Base-by-base conservation (phyloP, 2,329 filamentous ascomycete genomes). In the Pseudogymnoascus sp. region DNA sequence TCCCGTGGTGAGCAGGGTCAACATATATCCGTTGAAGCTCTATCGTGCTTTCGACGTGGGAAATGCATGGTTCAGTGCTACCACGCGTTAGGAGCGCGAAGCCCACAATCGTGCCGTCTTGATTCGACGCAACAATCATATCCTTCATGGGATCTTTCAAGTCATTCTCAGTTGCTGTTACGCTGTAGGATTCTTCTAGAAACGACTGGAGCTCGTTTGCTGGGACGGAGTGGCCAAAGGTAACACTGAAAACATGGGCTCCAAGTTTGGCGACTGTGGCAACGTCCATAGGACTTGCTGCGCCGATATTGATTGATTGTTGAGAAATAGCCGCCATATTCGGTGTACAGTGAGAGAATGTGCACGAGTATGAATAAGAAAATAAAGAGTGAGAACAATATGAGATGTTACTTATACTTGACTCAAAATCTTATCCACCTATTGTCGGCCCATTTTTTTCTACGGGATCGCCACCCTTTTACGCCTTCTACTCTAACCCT, bases 11-110 rank as follows among this genome's bases (percentile, higher is more conserved):
- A 2, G 63, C 59, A 0, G 64, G 59, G 35, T 71, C 62, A 2
- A 78, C 72, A 59, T 79, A 79, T 1, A 79, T 65, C 9, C 77
- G 64, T 63, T 77, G 75, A 28, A 79, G 61, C 64, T 79, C 75
- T 18, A 57, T 3, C 0, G 62, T 67, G 2, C 65, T 64, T 3
- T 69, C 66, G 0, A 71, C 33, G 0, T 68, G 58, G 0, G 61
- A 66, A 10, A 77, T 60, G 45, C 73, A 76, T 0, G 74, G 73
- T 55, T 79, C 76, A 0, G 52, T 66, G 1, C 68, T 70, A 0
- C 70, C 71, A 2, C 70, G 67, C 0, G 70, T 76, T 10, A 79
- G 68, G 38, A 74, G 70, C 0, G 69, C 70, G 61, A 79, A 79
- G 0, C 76, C 77, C 0, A 75, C 38, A 1, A 77, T 60, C 8